Evolutionary conservation across 2,329 filamentous ascomycete species (phyloP), one percentile per base, ranked within the genome.

Genomic region (Aspergillus aculeatinus): DNA sequence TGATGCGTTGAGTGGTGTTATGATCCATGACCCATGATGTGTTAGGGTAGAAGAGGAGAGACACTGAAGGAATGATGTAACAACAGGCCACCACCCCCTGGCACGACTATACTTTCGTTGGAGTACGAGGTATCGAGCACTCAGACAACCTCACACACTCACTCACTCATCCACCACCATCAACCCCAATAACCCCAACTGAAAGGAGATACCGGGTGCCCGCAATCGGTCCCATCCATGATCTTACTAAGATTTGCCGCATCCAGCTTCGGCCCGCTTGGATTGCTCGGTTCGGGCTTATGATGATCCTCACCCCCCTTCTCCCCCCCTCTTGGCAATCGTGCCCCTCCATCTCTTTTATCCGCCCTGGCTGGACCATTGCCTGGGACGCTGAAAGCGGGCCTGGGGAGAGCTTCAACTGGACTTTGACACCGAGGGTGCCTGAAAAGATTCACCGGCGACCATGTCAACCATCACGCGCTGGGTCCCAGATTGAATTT

Each of bases 401-500:
- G 39, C 16, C 39, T 44, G 39, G 39, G 39, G 39, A 44, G 39
- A 44, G 39, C 39, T 44, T 47, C 33, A 25, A 33, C 52, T 33
- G 25, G 27, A 21, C 53, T 25, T 25, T 55, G 44, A 62, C 60
- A 63, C 63, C 54, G 58, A 51, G 51, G 62, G 60, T 55, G 39
- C 35, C 66, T 66, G 60, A 62, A 68, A 69, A 62, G 49, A 64
- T 59, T 69, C 67, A 69, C 67, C 67, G 66, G 67, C 55, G 58
- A 49, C 60, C 52, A 58, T 25, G 42, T 55, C n/a, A 44, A 52
- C 25, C 27, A 59, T 64, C 64, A 65, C 64, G 62, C 60, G 65
- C 60, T 59, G 31, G n/a, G 49, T 63, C 62, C 57, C 59, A 58
- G 16, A 54, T 60, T 61, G 50, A 58, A 55, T 59, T 63, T 61